phyloP scores from a whole-genome alignment of 129 eudicot species.

The Tagetes erecta region DNA sequence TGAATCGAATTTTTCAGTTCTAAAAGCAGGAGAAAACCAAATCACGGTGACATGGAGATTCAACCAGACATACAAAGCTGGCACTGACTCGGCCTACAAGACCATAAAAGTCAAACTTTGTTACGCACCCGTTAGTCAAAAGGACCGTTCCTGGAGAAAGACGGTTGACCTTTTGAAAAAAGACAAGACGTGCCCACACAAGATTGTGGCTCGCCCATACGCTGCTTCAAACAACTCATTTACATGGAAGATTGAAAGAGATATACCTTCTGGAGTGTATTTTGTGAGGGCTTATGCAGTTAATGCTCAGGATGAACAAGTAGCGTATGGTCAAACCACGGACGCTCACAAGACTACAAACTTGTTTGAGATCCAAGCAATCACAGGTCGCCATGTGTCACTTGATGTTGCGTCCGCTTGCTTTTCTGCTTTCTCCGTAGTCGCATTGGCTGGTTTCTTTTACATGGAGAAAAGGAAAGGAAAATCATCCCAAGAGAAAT shows the following conservation, averaged over 20 bases:
- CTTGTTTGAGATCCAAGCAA: conserved; percentile 47
- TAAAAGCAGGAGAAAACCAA: conserved; percentile 45
- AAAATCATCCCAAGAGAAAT: conserved; percentile 42
- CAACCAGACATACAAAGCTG: conserved; percentile 39
- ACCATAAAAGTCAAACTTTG: conserved; percentile 65
- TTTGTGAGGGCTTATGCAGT: conserved; percentile 57
- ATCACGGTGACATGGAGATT: conserved; percentile 60
- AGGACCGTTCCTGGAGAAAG: conserved; percentile 65
- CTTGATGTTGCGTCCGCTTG: conserved; percentile 60
- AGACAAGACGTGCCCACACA: conserved; percentile 68
- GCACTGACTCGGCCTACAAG: conserved; percentile 52
- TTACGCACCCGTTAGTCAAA: conserved; percentile 64
- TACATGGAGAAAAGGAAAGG: conserved; percentile 64
- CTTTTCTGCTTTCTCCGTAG: conserved; percentile 63
- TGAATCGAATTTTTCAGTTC: conserved; percentile 35
- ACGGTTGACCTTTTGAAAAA: conserved; percentile 47
- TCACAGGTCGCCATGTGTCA: conserved; percentile 55
- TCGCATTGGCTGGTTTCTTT: conserved; percentile 63
- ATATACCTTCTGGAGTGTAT: conserved; percentile 56
- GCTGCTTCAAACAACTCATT: conserved; percentile 39
- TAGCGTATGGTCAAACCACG: conserved; percentile 66
- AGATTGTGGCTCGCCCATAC: conserved; percentile 48
- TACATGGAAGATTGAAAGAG: conserved; percentile 46
- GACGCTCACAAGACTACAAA: conserved; percentile 35
- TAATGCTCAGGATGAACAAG: conserved; percentile 33